phyloP scores from a whole-genome alignment of 164 flowering plant species.

The Sextonia rubra region DNA sequence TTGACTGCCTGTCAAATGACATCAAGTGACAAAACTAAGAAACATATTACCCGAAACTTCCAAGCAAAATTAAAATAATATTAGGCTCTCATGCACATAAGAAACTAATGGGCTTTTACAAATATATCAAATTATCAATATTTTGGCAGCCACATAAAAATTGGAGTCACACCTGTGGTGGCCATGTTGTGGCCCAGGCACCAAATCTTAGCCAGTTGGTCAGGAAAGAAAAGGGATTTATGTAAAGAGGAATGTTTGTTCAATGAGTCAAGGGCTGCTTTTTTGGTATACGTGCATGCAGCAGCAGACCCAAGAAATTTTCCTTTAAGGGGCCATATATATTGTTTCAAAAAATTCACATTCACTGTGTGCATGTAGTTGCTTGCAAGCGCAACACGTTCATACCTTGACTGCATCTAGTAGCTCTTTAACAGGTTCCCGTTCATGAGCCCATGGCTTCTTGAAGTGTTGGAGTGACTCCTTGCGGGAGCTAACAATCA shows the following conservation, averaged over 20 bases:
- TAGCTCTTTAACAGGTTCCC: slow-evolving; percentile 65
- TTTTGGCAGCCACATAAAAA: neutral
- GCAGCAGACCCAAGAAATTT: too few species aligned
- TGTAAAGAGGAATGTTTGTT: too few species aligned
- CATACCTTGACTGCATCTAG: slow-evolving; percentile 78
- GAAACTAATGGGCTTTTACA: neutral
- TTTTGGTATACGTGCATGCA: too few species aligned
- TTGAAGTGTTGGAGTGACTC: slow-evolving; percentile 93
- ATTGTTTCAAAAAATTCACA: too few species aligned
- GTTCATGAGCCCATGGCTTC: slow-evolving; percentile 98
- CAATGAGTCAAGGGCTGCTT: too few species aligned
- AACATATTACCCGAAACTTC: neutral
- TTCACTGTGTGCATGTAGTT: neutral
- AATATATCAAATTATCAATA: neutral
- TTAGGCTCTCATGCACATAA: neutral
- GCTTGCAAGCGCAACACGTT: neutral
- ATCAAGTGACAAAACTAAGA: slow-evolving; percentile 3
- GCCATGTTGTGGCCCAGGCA: too few species aligned
- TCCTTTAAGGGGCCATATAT: too few species aligned
- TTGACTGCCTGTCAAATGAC: slow-evolving; percentile 50
- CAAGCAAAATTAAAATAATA: neutral
- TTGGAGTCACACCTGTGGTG: too few species aligned
- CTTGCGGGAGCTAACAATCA: slow-evolving; percentile 74
- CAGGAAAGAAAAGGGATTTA: too few species aligned
- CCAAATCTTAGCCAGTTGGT: too few species aligned